phyloP scores from a whole-genome alignment of 2,329 filamentous ascomycete species.

The Sarocladium brachiariae region DNA sequence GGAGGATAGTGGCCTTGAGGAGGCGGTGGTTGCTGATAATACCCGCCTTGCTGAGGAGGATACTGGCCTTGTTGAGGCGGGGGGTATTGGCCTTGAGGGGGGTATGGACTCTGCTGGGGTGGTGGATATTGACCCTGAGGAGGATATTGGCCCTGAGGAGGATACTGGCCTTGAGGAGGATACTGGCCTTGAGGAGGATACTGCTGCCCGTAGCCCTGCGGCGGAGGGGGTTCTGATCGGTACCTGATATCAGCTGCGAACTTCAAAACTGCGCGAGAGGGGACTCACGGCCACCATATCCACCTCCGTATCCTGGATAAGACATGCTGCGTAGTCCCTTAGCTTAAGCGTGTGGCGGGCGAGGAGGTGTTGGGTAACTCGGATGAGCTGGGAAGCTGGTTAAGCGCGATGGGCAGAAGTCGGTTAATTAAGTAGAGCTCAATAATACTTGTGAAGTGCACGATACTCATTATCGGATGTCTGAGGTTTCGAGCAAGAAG shows the following conservation, averaged over 20 bases:
- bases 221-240: constrained; percentile 23
- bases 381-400: too few relatives aligned
- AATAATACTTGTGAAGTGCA: neutral
- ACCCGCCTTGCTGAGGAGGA: constrained; percentile 22
- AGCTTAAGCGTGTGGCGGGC: too few relatives aligned
- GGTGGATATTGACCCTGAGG: constrained; percentile 24
- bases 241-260: constrained; percentile 13
- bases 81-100: constrained; percentile 20
- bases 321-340: too few relatives aligned
- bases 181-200: constrained; percentile 23
- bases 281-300: constrained; percentile 30
- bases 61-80: constrained; percentile 16
- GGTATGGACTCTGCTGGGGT: constrained; percentile 15
- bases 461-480: neutral
- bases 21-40: constrained; percentile 22
- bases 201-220: constrained; percentile 33
- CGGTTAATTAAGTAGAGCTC: neutral
- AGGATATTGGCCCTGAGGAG: constrained; percentile 23
- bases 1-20: constrained; percentile 12
- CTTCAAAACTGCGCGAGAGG: neutral
- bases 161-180: constrained; percentile 27
- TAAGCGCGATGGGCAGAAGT: too few relatives aligned
- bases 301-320: constrained; percentile 26
- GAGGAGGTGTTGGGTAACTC: too few relatives aligned
- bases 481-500: neutral